Conservation (phyloP, 306 rosid genomes). For the Cicer arietinum region DNA sequence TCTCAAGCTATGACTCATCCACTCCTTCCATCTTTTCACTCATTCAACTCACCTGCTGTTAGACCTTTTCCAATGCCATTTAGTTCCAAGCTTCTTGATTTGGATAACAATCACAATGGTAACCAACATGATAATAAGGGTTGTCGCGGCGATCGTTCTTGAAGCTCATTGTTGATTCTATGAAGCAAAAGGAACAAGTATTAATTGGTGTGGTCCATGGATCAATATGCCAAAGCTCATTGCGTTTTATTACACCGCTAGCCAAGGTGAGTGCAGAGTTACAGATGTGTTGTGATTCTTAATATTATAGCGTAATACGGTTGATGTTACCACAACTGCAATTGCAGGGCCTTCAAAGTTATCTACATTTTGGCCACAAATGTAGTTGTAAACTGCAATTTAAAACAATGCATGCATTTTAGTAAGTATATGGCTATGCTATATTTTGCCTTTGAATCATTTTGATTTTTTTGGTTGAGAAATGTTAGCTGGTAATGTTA, state of each 20-base stretch:
- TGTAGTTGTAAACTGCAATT: not conserved
- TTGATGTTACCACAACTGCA: not conserved
- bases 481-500: not conserved
- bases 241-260: not conserved
- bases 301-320: too few species aligned
- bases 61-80: conserved; percentile 55
- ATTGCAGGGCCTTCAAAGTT: not conserved
- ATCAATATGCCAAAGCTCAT: too few species aligned
- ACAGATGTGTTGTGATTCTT: not conserved
- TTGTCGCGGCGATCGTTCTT: conserved; percentile 38
- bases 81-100: conserved; percentile 54
- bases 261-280: not conserved
- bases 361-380: not conserved
- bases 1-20: conserved; percentile 47
- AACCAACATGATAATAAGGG: conserved; percentile 42
- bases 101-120: conserved; percentile 11
- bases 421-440: conserved; percentile 12
- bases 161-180: conserved; percentile 32
- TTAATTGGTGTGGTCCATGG: conserved; percentile 13
- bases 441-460: not conserved
- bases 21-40: conserved; percentile 56
- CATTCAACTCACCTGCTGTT: conserved; percentile 45
- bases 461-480: not conserved
- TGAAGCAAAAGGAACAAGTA: not conserved
- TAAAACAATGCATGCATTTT: not conserved